Evolutionary conservation across 1,139 yeast species (phyloP).

Genomic region (Geotrichum klebahnii): DNA sequence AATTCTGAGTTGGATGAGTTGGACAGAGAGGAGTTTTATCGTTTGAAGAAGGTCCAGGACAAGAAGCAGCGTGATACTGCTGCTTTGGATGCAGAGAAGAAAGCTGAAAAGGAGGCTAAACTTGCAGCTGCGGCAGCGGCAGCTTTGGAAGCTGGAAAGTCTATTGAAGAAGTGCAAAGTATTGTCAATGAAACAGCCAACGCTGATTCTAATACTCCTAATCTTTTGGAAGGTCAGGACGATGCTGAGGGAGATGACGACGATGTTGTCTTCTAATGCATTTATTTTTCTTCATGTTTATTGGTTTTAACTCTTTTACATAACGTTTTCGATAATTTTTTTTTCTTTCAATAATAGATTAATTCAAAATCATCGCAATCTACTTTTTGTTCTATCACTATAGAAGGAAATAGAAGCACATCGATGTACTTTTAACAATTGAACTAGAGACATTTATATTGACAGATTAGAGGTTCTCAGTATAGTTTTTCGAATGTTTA

Average conservation of each 20-base stretch:
- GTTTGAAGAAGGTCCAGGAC: slow-evolving; percentile 94
- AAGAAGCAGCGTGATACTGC: slow-evolving; percentile 83
- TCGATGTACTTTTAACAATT: too few relatives aligned
- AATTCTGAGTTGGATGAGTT: slow-evolving; percentile 94
- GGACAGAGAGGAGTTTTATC: slow-evolving; percentile 95
- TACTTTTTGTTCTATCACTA: too few relatives aligned
- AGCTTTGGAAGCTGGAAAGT: slow-evolving; percentile 14
- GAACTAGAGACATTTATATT: not conserved
- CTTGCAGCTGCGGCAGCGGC: slow-evolving; percentile 20
- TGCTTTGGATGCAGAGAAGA: slow-evolving; percentile 52
- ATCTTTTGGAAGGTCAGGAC: slow-evolving; percentile 10
- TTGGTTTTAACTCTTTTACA: not conserved
- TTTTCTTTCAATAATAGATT: slow-evolving; percentile 10
- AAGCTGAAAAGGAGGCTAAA: slow-evolving; percentile 25
- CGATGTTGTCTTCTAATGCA: slow-evolving; percentile 31
- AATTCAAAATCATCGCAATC: not conserved
- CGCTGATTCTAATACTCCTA: slow-evolving; percentile 15
- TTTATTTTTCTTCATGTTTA: not conserved
- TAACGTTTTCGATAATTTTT: too few relatives aligned
- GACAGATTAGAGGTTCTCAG: not conserved
- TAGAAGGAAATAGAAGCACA: too few relatives aligned
- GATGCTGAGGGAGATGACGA: slow-evolving; percentile 28
- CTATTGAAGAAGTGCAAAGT: slow-evolving; percentile 20
- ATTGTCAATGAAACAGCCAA: slow-evolving; percentile 18
- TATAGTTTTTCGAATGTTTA: not conserved